These are phyloP conservation scores for Fusarium sp. DNA, from an alignment of 2,329 filamentous ascomycete genomes.

Conservation along the genomic window DNA sequence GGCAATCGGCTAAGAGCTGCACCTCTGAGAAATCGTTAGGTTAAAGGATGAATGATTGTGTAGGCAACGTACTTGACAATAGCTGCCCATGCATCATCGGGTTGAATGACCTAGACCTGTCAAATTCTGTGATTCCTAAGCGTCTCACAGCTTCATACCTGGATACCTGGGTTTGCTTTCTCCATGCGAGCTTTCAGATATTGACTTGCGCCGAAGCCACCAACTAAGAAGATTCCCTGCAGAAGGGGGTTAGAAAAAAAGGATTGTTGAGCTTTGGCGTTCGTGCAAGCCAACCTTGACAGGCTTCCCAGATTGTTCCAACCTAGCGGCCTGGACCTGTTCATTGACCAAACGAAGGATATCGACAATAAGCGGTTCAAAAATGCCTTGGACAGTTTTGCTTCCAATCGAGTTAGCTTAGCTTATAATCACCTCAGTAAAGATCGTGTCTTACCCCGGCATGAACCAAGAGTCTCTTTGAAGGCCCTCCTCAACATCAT, in stretches of 20 bases:
- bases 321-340: conserved; percentile 30
- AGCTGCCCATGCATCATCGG: conserved; percentile 46
- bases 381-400: conserved; percentile 16
- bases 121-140: background rate
- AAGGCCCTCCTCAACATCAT: background rate
- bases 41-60: no score
- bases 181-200: conserved; percentile 53
- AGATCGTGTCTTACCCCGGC: background rate
- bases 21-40: conserved; percentile 13
- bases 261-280: no score
- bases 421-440: no score
- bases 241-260: background rate
- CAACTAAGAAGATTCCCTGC: conserved; percentile 54
- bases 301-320: conserved; percentile 15
- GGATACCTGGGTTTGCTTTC: conserved; percentile 48
- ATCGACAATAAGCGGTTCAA: conserved; percentile 40
- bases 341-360: conserved; percentile 38
- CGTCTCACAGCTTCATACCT: background rate
- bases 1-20: conserved; percentile 33
- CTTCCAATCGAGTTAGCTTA: background rate
- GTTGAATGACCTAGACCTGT: conserved; percentile 46
- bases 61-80: conserved; percentile 38
- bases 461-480: conserved; percentile 1
- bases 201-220: conserved; percentile 56
- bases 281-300: conserved; percentile 20